These are phyloP conservation scores for Nidularia pulvinata DNA, from an alignment of 768 basidiomycete species.

Conservation along the genomic window DNA sequence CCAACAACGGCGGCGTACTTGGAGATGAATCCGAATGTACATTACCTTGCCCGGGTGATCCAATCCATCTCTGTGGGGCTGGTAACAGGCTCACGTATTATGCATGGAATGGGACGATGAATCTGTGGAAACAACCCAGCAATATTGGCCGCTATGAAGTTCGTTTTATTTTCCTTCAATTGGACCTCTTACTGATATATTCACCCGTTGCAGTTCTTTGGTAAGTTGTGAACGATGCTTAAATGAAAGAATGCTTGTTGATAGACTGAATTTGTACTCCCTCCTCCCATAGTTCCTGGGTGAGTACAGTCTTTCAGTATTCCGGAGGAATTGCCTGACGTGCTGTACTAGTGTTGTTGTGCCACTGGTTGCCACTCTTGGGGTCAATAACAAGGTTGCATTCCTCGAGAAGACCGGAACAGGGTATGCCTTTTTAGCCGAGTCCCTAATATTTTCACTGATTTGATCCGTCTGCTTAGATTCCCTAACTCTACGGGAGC, in stretches of 20 bases:
- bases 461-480: slow-evolving; percentile 16
- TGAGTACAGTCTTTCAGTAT: slow-evolving; percentile 18
- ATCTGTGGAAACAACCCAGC: slow-evolving; percentile 64
- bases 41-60: slow-evolving; percentile 68
- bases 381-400: slow-evolving; percentile 80
- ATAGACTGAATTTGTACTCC: slow-evolving; percentile 2
- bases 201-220: slow-evolving; percentile 35
- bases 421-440: slow-evolving; percentile 26
- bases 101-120: slow-evolving; percentile 48
- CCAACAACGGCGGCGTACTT: slow-evolving; percentile 30
- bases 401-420: slow-evolving; percentile 80
- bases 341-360: slow-evolving; percentile 53
- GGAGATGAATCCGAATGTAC: slow-evolving; percentile 42
- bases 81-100: slow-evolving; percentile 53
- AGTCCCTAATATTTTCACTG: not conserved
- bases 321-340: slow-evolving; percentile 4
- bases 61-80: slow-evolving; percentile 67
- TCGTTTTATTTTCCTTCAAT: slow-evolving; percentile 11
- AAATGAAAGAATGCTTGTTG: not conserved
- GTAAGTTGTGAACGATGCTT: slow-evolving; percentile 22
- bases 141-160: slow-evolving; percentile 76
- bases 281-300: slow-evolving; percentile 40
- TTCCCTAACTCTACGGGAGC: slow-evolving; percentile 71
- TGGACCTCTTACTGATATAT: not conserved
- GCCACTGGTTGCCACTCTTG: slow-evolving; percentile 73